Evolutionary conservation across 1,284 basidiomycete species (phyloP), one percentile per base, ranked within the genome.

Genomic region (Marasmius tenuissimus): DNA sequence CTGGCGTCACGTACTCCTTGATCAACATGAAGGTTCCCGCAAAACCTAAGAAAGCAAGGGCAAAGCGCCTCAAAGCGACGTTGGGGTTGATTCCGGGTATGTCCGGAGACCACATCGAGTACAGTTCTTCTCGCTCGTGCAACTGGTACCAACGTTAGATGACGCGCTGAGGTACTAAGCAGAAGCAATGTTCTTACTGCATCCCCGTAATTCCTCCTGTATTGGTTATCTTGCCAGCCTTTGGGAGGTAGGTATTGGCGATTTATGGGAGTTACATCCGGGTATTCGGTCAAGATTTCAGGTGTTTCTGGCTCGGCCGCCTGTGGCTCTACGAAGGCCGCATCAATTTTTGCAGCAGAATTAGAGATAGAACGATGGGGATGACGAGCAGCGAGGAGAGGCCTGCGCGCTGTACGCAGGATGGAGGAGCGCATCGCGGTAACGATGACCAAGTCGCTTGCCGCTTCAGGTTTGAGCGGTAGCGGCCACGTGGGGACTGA

Each of bases 21-120:
- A 83, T 80, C 51, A 86, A 63, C 53, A 85, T 78, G 8, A 84
- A 85, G 60, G 88, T 81, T 5, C 79, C 75, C 45, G 86, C 78
- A 65, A 93, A 89, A n/a, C 80, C 79, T 16, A 81, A 72, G 34
- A 79, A 75, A 0, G 86, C 92, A 55, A 89, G 73, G 12, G 81
- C 67, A 70, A 93, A 89, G 58, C 88, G 87, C 53, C 80, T 79
- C 49, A 55, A 39, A 42, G 42, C 58, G 27, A 38, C 9, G 9
- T 52, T 34, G 34, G 60, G 42, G 40, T 59, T 27, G 58, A 48
- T 47, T 9, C 4, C 34, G 42, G 90, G 81, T 50, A 86, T 80
- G 70, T 96, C 94, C 16, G 93, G 93, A 51, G 91, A 91, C 93
- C 92, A 96, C 90, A 96, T 93, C 51, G 89, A 91, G 63, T 91